These are phyloP conservation scores for Aspergillus glaucus DNA, from an alignment of 2,329 filamentous ascomycete genomes.

Conservation along the genomic window DNA sequence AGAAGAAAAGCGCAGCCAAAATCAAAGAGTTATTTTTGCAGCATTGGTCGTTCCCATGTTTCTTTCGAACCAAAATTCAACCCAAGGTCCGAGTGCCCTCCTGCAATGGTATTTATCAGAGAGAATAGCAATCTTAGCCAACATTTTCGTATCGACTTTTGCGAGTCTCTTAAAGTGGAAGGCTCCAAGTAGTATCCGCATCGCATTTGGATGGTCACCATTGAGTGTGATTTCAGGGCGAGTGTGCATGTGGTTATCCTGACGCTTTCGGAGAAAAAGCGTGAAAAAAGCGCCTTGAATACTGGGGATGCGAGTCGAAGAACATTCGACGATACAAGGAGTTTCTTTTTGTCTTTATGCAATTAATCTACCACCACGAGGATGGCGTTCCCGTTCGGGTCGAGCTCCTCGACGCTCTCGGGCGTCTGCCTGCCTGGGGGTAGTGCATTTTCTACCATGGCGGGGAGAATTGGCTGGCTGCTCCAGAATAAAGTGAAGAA, in stretches of 20 bases:
- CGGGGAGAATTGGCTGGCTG: too few relatives aligned
- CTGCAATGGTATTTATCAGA: conserved; percentile 5
- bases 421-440: too few relatives aligned
- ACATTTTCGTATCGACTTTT: neutral
- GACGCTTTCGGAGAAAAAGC: neutral
- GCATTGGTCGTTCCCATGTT: neutral
- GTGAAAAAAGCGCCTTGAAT: conserved; percentile 1
- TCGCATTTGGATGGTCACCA: neutral
- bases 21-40: neutral
- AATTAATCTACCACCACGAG: neutral
- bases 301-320: conserved; percentile 1
- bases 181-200: neutral
- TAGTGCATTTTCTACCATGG: too few relatives aligned
- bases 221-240: conserved; percentile 2
- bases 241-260: neutral
- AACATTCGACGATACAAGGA: conserved; percentile 4
- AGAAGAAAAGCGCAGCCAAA: conserved; percentile 3
- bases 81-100: conserved; percentile 1
- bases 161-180: conserved; percentile 1
- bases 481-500: too few relatives aligned
- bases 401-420: neutral
- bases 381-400: neutral
- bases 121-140: conserved; percentile 1
- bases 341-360: neutral
- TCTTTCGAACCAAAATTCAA: neutral